Base-by-base conservation (phyloP, 2,329 filamentous ascomycete genomes). In the Atkinsonella hypoxylon region DNA sequence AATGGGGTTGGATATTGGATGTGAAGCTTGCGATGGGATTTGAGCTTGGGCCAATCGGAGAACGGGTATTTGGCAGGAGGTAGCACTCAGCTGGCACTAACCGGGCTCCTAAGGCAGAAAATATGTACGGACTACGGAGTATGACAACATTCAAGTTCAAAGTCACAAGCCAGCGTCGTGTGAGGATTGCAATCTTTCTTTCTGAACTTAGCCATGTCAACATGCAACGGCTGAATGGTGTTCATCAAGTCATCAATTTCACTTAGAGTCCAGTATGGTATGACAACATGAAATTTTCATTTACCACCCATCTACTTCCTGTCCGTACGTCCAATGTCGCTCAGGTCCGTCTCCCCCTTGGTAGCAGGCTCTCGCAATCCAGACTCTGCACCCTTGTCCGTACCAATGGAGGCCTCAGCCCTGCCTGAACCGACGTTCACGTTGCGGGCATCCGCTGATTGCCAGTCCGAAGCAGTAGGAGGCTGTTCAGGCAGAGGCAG, bases 401-500 rank as follows among this genome's bases (percentile, higher is more conserved):
- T 73, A 4, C 79, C 77, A 44, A 81, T 67, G 54, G 77, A 73
- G 48, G 70, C 76, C 38, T 52, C 43, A 8, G 32, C 8, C 43
- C 18, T 32, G 26, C 51, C 51, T 26, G 46, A 41, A 4, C 84
- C 84, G 45, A 87, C 80, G 62, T 87, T 85, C 62, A 87, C 81
- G 51, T 71, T 87, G 55, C 78, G 70, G 32, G 75, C 75, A 60
- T 91, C 85, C 47, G 77, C 73, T 0, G 83, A 87, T 64, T 90
- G 82, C 76, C 82, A 89, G 73, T 93, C 87, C 5, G 85, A 85
- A n/a, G 80, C 70, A n/a, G 69, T 71, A 1, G 86, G 85, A 20
- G 87, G 87, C 57, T 90, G 75, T 2, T 91, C 86, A 17, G 87
- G 88, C 47, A 90, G 79, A 48, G 86, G 85, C 32, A 94, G 81